Base-by-base conservation (phyloP, 306 rosid genomes). In the Rosa rugosa region DNA sequence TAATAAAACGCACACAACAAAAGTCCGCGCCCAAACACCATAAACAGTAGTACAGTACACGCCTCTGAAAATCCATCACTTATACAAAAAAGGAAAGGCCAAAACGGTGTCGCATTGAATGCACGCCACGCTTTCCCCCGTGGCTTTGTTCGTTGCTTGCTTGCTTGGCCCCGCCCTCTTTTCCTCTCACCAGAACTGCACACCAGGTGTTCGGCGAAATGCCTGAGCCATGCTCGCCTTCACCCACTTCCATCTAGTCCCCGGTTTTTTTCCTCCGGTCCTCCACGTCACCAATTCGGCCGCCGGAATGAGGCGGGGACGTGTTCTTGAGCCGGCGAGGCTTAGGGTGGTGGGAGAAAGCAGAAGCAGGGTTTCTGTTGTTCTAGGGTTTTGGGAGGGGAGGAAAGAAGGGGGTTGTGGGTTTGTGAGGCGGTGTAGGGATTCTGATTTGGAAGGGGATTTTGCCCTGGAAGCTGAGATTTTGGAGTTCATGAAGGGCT, bases 401-500 rank as follows among this genome's bases (percentile, higher is more conserved):
- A 31, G 3, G 36, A 31, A 31, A 31, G 36, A 31, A 20, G 82
- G 69, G 12, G 44, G 56, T 51, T 68, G 41, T 41, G 88, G 90
- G 76, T 73, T 90, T 57, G 66, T 76, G 75, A 80, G 88, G 72
- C 85, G 90, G 73, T 91, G 97, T 69, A 85, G 79, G 50, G 82
- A 66, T 36, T 84, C 79, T 85, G 88, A 76, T 38, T 69, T 71
- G 7, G 97, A 82, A 17, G 94, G 81, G 13, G 94, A 84, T 72
- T 86, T 80, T 7, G 83, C 80, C 8, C 84, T 93, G 69, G 99
- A 96, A 42, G 85, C 83, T 2, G 87, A 91, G 87, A 81, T 96
- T 86, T 80, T 96, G 86, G 91, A 91, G 91, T 96, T 96, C 71
- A 96, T 96, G 99, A 77, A 83, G 81, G 81, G 63, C 60, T 93